Evolutionary conservation across 2,329 filamentous ascomycete genomes (phyloP).

Genomic region (Biscogniauxia marginata): DNA sequence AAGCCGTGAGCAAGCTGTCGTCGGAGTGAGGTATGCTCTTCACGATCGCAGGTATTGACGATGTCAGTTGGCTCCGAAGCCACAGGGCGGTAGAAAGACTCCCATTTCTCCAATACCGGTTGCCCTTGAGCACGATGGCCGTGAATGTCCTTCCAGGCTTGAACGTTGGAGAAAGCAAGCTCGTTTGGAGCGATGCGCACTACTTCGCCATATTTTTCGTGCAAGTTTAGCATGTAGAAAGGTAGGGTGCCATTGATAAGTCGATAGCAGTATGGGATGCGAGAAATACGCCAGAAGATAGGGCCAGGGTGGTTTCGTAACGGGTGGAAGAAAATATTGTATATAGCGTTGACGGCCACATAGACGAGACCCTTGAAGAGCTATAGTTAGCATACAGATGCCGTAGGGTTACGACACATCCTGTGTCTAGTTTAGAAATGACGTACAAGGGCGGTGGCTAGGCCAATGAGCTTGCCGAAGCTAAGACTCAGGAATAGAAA

Average conservation of each 20-base stretch:
- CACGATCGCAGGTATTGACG: conserved; percentile 27
- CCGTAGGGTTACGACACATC: no score
- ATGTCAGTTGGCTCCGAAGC: conserved; percentile 5
- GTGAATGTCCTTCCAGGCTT: conserved; percentile 41
- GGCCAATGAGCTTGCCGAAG: no score
- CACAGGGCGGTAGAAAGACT: neutral
- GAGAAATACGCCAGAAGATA: no score
- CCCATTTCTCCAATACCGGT: neutral
- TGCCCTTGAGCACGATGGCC: conserved; percentile 17
- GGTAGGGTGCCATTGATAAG: neutral
- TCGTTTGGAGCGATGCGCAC: conserved; percentile 43
- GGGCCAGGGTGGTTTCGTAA: no score
- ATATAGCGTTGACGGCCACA: no score
- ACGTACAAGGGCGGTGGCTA: no score
- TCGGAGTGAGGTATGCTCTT: conserved; percentile 30
- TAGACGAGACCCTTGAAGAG: no score
- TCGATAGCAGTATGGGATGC: neutral
- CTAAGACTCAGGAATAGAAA: no score
- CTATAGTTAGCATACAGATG: no score
- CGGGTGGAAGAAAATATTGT: no score
- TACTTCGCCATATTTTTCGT: conserved; percentile 39
- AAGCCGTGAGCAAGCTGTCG: conserved; percentile 32
- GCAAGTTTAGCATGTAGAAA: conserved; percentile 15
- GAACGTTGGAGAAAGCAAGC: conserved; percentile 37
- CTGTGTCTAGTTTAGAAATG: no score